These are phyloP conservation scores for Boletus speciosus DNA, from an alignment of 768 basidiomycete genomes.

Conservation along the genomic window DNA sequence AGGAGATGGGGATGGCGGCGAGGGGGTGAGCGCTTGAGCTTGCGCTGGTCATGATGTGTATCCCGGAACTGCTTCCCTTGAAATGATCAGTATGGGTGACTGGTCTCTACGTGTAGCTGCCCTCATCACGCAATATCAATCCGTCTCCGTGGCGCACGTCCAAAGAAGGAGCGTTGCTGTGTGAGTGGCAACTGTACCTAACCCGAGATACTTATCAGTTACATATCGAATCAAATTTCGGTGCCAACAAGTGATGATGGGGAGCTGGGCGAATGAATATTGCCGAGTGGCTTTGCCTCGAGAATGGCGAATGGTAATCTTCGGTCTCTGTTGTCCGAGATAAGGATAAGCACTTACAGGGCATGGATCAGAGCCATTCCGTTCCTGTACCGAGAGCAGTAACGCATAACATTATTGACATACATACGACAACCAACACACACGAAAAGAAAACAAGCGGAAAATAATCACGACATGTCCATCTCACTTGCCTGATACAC, in stretches of 20 bases:
- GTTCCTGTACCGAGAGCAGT: background rate
- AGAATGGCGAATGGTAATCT: too few species aligned
- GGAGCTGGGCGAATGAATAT: too few species aligned
- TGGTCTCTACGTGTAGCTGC: background rate
- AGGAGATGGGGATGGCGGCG: too few species aligned
- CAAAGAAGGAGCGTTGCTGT: too few species aligned
- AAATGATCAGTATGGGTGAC: background rate
- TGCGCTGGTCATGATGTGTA: background rate
- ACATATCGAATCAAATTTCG: too few species aligned
- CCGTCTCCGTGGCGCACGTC: too few species aligned
- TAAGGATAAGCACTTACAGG: background rate
- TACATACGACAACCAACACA: constrained; percentile 1
- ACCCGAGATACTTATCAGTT: too few species aligned
- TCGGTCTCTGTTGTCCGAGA: background rate
- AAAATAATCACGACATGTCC: constrained; percentile 23
- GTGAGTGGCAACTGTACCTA: too few species aligned
- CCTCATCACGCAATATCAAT: background rate
- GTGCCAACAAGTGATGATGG: too few species aligned
- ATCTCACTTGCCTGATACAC: constrained; percentile 16
- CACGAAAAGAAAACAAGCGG: background rate
- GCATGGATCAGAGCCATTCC: background rate
- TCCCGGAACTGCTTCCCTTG: background rate
- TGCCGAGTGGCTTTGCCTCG: too few species aligned
- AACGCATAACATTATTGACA: background rate
- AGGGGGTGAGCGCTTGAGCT: background rate